Evolutionary conservation across 2,329 filamentous ascomycete genomes (phyloP), one percentile per base, ranked within the genome.

Genomic region (Juglanconis juglandina): DNA sequence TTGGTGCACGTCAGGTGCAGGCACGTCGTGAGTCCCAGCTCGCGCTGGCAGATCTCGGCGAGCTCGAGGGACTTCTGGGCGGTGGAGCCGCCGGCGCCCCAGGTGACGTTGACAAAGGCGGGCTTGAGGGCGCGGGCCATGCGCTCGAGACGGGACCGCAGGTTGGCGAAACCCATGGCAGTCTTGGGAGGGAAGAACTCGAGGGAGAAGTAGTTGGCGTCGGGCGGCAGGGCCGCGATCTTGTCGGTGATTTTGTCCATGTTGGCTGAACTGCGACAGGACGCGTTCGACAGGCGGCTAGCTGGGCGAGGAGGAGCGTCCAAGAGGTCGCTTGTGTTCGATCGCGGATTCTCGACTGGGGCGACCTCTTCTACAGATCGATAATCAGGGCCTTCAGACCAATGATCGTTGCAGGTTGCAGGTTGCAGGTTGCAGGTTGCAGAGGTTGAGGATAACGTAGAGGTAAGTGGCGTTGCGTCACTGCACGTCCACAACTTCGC

Each of bases 161-260:
- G 86, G 75, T 99, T 99, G 64, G 91, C 89, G 70, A 95, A 96
- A 66, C 95, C 95, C 87, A 96, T 96, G 63, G 89, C 83, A 51
- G 95, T 99, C 81, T 98, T 99, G 65, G 95, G 95, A 67, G 95
- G 95, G 79, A 99, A 99, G 86, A 99, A 99, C 79, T 99, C 95
- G 76, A 98, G 88, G 52, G 95, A 98, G 77, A 96, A 96, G 81
- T 95, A 98, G 73, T 85, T 87, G 66, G 86, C 85, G 75, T 91
- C 86, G 65, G 88, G 84, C 74, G 91, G 90, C 78, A 99, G 79
- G 63, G 92, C 91, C 77, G 91, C 90, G 72, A 98, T 94, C 82
- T 96, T 96, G 81, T 96, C 90, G 64, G 92, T 96, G 72, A 97
- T 93, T 77, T 91, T 95, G 79, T 92, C 89, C 88, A 91, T 91